Evolutionary conservation across 805 yeast genomes (phyloP).

Genomic region (Yarrowia deformans): DNA sequence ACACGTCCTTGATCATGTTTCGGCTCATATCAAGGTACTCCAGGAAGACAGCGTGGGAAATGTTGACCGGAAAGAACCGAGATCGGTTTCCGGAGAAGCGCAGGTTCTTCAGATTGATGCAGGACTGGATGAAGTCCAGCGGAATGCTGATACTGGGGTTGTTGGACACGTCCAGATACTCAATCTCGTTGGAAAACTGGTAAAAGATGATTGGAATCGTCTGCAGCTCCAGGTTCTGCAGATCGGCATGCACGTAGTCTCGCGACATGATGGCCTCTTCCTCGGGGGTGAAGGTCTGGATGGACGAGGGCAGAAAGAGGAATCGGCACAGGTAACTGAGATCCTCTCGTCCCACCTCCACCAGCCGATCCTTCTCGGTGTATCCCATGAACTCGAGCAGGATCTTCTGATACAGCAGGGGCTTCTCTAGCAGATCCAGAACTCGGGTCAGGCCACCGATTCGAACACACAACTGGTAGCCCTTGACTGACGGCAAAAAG

Average conservation of each 20-base stretch:
- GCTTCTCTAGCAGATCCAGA: slow-evolving; percentile 73
- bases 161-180: slow-evolving; percentile 79
- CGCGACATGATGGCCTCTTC: slow-evolving; percentile 69
- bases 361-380: slow-evolving; percentile 74
- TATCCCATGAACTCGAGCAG: slow-evolving; percentile 79
- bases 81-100: slow-evolving; percentile 77
- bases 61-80: slow-evolving; percentile 73
- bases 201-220: slow-evolving; percentile 85
- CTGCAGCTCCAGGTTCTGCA: slow-evolving; percentile 75
- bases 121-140: slow-evolving; percentile 81
- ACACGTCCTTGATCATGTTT: slow-evolving; percentile 63
- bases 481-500: slow-evolving; percentile 71
- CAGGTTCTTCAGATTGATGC: slow-evolving; percentile 71
- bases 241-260: slow-evolving; percentile 75
- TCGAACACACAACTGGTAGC: slow-evolving; percentile 75
- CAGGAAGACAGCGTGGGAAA: slow-evolving; percentile 72
- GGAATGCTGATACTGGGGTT: slow-evolving; percentile 88
- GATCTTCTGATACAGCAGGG: slow-evolving; percentile 77
- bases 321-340: slow-evolving; percentile 82
- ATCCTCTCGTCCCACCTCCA: slow-evolving; percentile 83
- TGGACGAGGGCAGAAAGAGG: slow-evolving; percentile 65
- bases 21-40: slow-evolving; percentile 75
- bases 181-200: slow-evolving; percentile 80
- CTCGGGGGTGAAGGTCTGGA: slow-evolving; percentile 67
- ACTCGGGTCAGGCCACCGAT: slow-evolving; percentile 80